Conservation (phyloP, 768 basidiomycete species). For the Rhizopogon roseolus region DNA sequence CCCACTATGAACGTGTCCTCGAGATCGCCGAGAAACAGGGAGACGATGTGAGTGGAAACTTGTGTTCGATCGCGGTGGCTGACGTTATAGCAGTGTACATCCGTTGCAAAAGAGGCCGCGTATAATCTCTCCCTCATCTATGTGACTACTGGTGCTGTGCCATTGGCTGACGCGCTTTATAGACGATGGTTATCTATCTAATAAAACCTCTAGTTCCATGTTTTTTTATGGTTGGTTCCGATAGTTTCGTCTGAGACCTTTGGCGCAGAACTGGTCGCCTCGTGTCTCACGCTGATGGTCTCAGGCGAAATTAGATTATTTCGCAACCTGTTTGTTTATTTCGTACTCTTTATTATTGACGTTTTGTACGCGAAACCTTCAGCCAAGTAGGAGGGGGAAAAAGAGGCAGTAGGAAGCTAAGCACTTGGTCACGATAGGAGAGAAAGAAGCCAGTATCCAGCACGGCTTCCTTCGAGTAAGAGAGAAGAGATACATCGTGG, state of each 20-base stretch:
- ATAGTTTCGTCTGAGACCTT: background rate
- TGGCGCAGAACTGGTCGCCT: background rate
- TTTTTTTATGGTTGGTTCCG: constrained; percentile 1
- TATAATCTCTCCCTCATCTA: constrained; percentile 87
- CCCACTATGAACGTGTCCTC: constrained; percentile 79
- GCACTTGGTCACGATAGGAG: constrained; percentile 77
- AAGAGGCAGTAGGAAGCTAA: constrained; percentile 75
- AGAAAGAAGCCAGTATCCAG: constrained; percentile 88
- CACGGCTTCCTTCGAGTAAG: constrained; percentile 90
- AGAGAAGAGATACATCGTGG: constrained; percentile 71
- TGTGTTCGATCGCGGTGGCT: background rate
- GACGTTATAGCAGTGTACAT: constrained; percentile 35
- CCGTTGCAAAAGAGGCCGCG: constrained; percentile 71
- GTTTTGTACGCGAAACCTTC: too few species aligned
- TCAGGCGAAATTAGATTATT: background rate
- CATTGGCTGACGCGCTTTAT: constrained; percentile 66
- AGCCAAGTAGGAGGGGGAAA: constrained; percentile 79
- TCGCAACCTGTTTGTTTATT: too few species aligned
- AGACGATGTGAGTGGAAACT: constrained; percentile 25
- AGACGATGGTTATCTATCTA: constrained; percentile 80
- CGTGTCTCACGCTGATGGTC: background rate
- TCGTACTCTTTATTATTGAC: too few species aligned
- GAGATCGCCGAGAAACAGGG: constrained; percentile 46
- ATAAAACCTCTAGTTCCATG: constrained; percentile 7
- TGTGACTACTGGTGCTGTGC: constrained; percentile 69